Base-by-base conservation (phyloP, 2,329 filamentous ascomycete genomes). In the Helicocarpus griseus region DNA sequence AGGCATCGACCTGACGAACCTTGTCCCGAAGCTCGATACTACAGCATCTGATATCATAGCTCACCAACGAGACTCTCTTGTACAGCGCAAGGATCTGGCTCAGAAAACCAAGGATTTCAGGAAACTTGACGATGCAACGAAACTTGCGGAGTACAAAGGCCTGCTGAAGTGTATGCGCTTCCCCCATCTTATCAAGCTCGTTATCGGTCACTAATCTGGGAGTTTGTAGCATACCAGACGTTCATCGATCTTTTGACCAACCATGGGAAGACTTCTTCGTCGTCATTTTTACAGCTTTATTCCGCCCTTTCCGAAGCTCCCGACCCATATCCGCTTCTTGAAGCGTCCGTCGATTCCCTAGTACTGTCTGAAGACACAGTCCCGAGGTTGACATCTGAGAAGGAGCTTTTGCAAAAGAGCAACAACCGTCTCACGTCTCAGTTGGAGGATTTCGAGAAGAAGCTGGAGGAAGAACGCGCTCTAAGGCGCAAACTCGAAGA, bases 81-180 rank as follows among this genome's bases (percentile, higher is more conserved):
- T 96, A 0, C 91, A 98, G 67, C 81, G 93, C 49, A 98, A 98
- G 66, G 94, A 98, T 55, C 76, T 98, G 19, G 93, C 94, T n/a
- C 90, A 96, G 65, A 97, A 96, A 77, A 98, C 93, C 0, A 98
- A 98, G 64, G 91, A 97, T 62, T 98, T 97, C 61, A 79, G 90
- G 55, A 97, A 96, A 68, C 78, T 95, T 9, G 91, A 97, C 61
- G 89, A 98, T 74, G 74, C 85, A 9, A 81, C 80, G 52, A 98
- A 97, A 69, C 73, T 98, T 50, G 76, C 77, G 4, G 93, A 98
- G 68, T 83, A 95, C 73, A 98, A 97, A 71, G 82, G 82, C 36
- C 73, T 98, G 48, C 72, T 98, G 53, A 96, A 95, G 77, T 84
- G 88, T 89, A 66, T 21, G 56, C 8, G 9, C n/a, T 11, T 24